Evolutionary conservation across 2,329 filamentous ascomycete species (phyloP), one percentile per base, ranked within the genome.

Genomic region (Nemania bipapillata): DNA sequence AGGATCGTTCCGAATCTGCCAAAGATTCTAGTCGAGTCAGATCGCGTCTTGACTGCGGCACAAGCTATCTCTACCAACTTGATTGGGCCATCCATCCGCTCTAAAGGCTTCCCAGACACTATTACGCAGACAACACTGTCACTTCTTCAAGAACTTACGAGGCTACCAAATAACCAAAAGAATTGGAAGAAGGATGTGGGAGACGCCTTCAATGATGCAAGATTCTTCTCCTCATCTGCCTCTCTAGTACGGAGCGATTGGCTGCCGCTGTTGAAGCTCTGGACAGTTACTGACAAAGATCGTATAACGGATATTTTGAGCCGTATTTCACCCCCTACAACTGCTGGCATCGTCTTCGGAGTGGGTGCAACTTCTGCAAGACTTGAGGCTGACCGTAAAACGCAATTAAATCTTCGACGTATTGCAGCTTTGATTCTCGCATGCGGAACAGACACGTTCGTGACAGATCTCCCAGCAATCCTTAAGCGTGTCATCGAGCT

Each of bases 291-390:
- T 17, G 96, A 99, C 79, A 97, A 97, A 80, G 94, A 97, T 63
- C 89, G 92, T 54, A 87, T 99, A 81, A 84, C 90, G 0, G 96
- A 99, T 70, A 83, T 97, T 3, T 81, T 98, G 8, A 85, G 87
- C 42, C 91, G 93, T 22, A 87, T 99, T 70, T 90, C 90, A 5
- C 88, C 94, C 3, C 96, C 96, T 5, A 93, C 94, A 1, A 95
- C 94, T 15, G 96, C 96, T 0, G 96, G 96, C 8, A 96, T 99
- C 74, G 95, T 99, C 78, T 99, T 99, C 76, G 96, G 96, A n/a
- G 96, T 99, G 0, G 96, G 96, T 11, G 96, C 96, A 6, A 94
- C 93, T 24, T 96, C 94, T 50, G 96, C 96, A 40, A 87, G 96
- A 66, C 87, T 96, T n/a, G 96, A 99, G 81, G 94, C 96, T 5